Base-by-base conservation (phyloP, 2,329 filamentous ascomycete genomes). In the Huntiella decipiens region DNA sequence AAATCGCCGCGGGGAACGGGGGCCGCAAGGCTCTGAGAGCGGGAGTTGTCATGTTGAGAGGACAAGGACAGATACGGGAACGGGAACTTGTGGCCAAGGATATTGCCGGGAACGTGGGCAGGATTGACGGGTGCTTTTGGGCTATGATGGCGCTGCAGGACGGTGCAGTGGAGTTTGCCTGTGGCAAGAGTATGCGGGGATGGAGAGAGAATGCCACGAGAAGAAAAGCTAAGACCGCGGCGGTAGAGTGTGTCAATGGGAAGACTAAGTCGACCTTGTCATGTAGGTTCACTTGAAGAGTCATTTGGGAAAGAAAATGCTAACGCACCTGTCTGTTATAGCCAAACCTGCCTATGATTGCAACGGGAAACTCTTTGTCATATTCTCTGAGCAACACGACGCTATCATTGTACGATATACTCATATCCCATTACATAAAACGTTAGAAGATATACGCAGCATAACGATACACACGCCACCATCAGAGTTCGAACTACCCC, bases 331-430 rank as follows among this genome's bases (percentile, higher is more conserved):
- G 12, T 36, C 11, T 39, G 28, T n/a, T 22, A 12, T 51, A 72
- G 69, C 59, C 22, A 68, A 73, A 11, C 73, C 73, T 44, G 72
- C 72, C 0, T 77, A 74, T 51, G 71, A 77, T 52, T 77, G 73
- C 49, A 64, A 68, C 34, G 73, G 73, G 13, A 60, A 61, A 0
- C 55, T 75, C 13, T 62, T 57, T 2, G 62, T 77, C 38, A 55
- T 62, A 1, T 75, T 77, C 51, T 62, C 64, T 5, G 66, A 64
- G 46, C 61, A 60, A 17, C 63, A 59, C 28, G 65, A 66, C 31
- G 57, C 61, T 6, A 66, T 76, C 35, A 61, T 64, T 8, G 60
- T 75, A 45, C 68, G 68, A 48, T 74, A 75, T 52, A 64, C 69
- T 31, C 73, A 77, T 52, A 71, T 66, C 0, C 67, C 66, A 3